phyloP scores from a whole-genome alignment of 129 eudicot species.

The Pseudognaphalium luteoalbum region DNA sequence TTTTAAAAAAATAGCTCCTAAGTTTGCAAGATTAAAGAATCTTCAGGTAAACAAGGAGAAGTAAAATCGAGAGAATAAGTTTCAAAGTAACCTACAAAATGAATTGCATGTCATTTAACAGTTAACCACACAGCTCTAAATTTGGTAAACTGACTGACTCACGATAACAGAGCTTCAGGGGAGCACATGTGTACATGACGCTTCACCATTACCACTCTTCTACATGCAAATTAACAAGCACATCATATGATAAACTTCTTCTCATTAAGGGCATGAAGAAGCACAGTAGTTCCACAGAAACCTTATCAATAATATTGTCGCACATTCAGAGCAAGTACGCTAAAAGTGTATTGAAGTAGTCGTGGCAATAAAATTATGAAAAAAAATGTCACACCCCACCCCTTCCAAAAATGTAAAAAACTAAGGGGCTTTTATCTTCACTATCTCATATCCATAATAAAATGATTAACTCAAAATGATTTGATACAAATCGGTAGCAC shows the following conservation, averaged over 20 bases:
- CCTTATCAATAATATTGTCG: too few relatives aligned
- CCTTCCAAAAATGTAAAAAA: too few relatives aligned
- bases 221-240: neutral
- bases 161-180: neutral
- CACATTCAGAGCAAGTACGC: too few relatives aligned
- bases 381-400: neutral
- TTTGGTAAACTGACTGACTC: neutral
- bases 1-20: neutral
- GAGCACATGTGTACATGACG: neutral
- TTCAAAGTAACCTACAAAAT: neutral
- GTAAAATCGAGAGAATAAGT: neutral
- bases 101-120: slow-evolving; percentile 20
- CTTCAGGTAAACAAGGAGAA: neutral
- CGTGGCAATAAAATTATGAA: too few relatives aligned
- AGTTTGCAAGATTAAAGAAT: slow-evolving; percentile 12
- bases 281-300: too few relatives aligned
- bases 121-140: neutral
- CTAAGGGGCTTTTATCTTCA: neutral
- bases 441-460: neutral
- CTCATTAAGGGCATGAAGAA: too few relatives aligned
- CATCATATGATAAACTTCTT: neutral
- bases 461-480: neutral
- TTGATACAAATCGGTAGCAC: neutral
- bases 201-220: neutral
- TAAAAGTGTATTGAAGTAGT: too few relatives aligned